These are phyloP conservation scores for Eucalyptus regnans DNA, from an alignment of 345 rosid species.

Conservation along the genomic window DNA sequence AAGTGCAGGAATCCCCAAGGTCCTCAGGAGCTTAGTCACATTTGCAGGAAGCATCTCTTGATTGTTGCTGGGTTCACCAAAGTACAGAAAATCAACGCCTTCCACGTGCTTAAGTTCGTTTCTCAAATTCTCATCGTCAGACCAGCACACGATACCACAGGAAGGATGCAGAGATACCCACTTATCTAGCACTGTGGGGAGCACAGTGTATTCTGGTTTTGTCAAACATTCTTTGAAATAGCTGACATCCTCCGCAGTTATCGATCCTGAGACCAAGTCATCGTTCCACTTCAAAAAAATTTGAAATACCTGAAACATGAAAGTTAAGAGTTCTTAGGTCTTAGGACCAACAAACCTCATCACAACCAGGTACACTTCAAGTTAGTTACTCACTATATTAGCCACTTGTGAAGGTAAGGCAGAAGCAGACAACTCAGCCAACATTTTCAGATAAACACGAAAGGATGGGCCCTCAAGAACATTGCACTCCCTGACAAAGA, in stretches of 20 bases:
- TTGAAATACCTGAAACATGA: slow-evolving; percentile 55
- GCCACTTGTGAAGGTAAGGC: slow-evolving; percentile 70
- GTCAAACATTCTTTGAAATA: slow-evolving; percentile 48
- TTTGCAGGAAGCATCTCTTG: slow-evolving; percentile 41
- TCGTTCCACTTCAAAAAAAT: slow-evolving; percentile 74
- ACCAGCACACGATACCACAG: slow-evolving; percentile 84
- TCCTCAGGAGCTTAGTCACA: slow-evolving; percentile 39
- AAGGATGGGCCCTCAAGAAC: slow-evolving; percentile 63
- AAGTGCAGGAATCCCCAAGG: slow-evolving; percentile 72
- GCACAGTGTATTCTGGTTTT: slow-evolving; percentile 48
- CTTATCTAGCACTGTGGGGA: slow-evolving; percentile 71
- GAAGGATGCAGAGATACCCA: slow-evolving; percentile 92
- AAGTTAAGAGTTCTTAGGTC: not conserved
- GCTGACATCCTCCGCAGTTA: slow-evolving; percentile 40
- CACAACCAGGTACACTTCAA: not conserved
- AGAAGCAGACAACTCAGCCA: slow-evolving; percentile 45
- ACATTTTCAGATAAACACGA: slow-evolving; percentile 42
- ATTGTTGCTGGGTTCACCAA: slow-evolving; percentile 42
- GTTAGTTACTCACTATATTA: slow-evolving; percentile 45
- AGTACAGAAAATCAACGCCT: slow-evolving; percentile 50
- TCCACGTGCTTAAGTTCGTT: slow-evolving; percentile 49
- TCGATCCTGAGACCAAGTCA: slow-evolving; percentile 43
- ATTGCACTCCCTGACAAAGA: slow-evolving; percentile 70
- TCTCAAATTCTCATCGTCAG: slow-evolving; percentile 51
- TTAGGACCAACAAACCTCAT: not conserved